Evolutionary conservation across 306 rosid genomes (phyloP), one percentile per base, ranked within the genome.

Genomic region (Mimosa pudica): DNA sequence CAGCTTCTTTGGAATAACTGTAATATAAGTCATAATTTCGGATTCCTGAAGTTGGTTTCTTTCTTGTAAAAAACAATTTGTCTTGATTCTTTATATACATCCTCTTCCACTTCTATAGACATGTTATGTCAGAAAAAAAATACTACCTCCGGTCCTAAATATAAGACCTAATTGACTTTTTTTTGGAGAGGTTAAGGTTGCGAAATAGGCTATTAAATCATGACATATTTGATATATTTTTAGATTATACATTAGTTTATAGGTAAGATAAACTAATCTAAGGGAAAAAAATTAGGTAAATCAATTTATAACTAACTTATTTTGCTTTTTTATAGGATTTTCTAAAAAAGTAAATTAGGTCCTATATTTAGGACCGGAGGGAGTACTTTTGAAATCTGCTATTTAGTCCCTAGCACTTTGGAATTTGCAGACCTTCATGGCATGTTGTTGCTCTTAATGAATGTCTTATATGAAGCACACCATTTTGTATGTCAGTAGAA

Each of bases 401-500:
- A 41, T 66, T 17, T 16, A 17, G 13, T 38, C 13, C 49, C 71
- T 17, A 66, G 49, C 9, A 38, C 7, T 66, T 38, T 66, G 71
- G 32, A 17, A 66, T 14, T 36, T 17, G 2, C 16, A 13, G 71
- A 38, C 6, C 49, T 66, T 41, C 49, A 41, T 64, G 20, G 44
- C 9, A 11, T 75, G 30, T 33, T 65, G 54, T 82, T 74, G 44
- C 61, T 54, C 61, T 54, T 24, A 54, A n/a, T 3, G 10, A 8
- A 17, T 1, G 75, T 44, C 18, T 55, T 75, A 73, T 60, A 83
- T 78, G 64, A n/a, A 44, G 45, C 7, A 67, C 7, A 67, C 35
- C 65, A 72, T 80, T 60, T 73, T 47, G 11, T 38, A 16, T 14
- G 44, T 35, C 84, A 66, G 41, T 32, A 62, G 47, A 67, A 20